phyloP scores from a whole-genome alignment of 331 rosid genomes.

The Prunus yedoensis region DNA sequence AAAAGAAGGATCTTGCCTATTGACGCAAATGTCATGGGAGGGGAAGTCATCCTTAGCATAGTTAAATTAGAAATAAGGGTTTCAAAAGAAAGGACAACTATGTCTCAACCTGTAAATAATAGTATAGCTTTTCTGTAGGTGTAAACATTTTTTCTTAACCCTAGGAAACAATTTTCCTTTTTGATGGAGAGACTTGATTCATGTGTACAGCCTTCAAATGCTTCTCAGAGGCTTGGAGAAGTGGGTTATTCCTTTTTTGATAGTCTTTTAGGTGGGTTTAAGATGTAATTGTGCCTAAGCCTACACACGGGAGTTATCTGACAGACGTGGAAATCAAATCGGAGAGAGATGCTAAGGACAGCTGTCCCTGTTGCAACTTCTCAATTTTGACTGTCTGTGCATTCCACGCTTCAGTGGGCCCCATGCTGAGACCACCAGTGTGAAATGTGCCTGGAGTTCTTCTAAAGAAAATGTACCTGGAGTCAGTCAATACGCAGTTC shows the following conservation, averaged over 20 bases:
- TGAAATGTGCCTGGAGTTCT: neutral
- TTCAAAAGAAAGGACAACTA: neutral
- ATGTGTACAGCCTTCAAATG: neutral
- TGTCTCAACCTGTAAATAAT: neutral
- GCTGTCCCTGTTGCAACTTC: neutral
- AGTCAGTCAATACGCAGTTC: neutral
- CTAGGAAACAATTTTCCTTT: neutral
- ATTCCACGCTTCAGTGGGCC: neutral
- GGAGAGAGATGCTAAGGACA: neutral
- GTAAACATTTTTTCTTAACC: neutral
- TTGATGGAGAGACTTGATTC: neutral
- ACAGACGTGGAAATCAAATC: neutral
- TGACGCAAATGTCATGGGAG: neutral
- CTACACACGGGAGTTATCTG: neutral
- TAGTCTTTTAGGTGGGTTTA: neutral
- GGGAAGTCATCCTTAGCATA: neutral
- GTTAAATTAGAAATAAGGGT: neutral
- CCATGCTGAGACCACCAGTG: neutral
- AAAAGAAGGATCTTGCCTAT: constrained; percentile 6
- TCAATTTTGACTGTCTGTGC: neutral
- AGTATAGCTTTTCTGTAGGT: neutral
- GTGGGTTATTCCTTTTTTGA: neutral
- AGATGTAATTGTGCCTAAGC: neutral
- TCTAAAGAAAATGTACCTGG: neutral
- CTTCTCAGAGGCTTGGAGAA: neutral